A percentile compares a stretch with the other conserved stretches of the same genome.
These are phyloP conservation scores for Oidiodendron maius DNA, from an alignment of 495 filamentous ascomycete genomes.

Conservation along the genomic window DNA sequence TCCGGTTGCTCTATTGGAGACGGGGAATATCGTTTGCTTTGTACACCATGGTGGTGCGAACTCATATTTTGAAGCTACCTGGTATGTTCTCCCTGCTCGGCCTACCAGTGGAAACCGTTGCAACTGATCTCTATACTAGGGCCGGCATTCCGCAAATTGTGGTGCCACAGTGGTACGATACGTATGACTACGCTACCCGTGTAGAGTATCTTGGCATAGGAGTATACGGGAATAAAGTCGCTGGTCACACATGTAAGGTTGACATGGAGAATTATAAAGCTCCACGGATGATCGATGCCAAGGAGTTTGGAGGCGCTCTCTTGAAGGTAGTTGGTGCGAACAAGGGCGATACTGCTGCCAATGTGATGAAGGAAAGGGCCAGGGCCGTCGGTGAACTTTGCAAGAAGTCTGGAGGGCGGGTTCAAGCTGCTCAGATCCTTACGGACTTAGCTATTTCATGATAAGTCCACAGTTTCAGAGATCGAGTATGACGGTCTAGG, in stretches of 20 bases:
- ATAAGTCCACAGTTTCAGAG: no score
- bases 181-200: slow-evolving; percentile 40
- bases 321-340: not conserved
- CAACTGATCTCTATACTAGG: slow-evolving; percentile 26
- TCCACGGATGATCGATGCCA: not conserved
- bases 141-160: slow-evolving; percentile 42
- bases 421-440: not conserved
- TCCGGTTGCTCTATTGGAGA: slow-evolving; percentile 36
- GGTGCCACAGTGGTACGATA: slow-evolving; percentile 43
- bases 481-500: no score
- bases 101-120: not conserved
- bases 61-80: slow-evolving; percentile 42
- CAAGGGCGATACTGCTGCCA: not conserved
- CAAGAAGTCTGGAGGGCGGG: not conserved
- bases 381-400: not conserved
- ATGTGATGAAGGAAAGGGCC: not conserved
- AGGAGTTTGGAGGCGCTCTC: slow-evolving; percentile 17
- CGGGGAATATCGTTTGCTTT: slow-evolving; percentile 35
- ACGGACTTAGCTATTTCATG: no score
- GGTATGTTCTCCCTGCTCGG: slow-evolving; percentile 27
- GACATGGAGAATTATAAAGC: not conserved
- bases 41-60: slow-evolving; percentile 47
- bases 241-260: slow-evolving; percentile 12
- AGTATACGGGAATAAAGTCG: slow-evolving; percentile 34
- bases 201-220: slow-evolving; percentile 44